These are phyloP conservation scores for Pseudomonodictys pantanalensis DNA, from an alignment of 495 filamentous ascomycete genomes.

Conservation along the genomic window DNA sequence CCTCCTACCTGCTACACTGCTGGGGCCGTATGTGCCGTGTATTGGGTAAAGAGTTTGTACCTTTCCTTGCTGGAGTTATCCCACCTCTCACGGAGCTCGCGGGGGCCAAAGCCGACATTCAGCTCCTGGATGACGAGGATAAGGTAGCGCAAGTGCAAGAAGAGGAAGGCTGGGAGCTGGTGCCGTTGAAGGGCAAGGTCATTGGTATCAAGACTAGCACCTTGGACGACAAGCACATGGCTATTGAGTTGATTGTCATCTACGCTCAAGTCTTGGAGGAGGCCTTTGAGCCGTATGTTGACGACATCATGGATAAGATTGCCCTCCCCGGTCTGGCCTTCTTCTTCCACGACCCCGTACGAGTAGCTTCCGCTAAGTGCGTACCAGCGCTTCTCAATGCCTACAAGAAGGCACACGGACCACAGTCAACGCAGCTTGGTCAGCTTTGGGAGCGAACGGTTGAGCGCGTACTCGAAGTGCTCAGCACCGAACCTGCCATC, in stretches of 20 bases:
- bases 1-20: conserved; percentile 95
- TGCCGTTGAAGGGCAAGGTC: conserved; percentile 92
- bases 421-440: conserved; percentile 66
- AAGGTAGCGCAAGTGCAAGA: conserved; percentile 88
- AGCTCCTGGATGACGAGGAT: conserved; percentile 92
- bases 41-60: conserved; percentile 82
- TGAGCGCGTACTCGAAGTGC: conserved; percentile 86
- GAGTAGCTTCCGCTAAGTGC: conserved; percentile 90
- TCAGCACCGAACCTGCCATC: conserved; percentile 91
- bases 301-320: conserved; percentile 94
- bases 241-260: conserved; percentile 93
- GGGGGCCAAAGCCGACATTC: conserved; percentile 94
- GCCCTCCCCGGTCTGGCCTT: conserved; percentile 90
- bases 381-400: conserved; percentile 93
- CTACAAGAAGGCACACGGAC: conserved; percentile 85
- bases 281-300: conserved; percentile 86
- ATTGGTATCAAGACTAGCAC: conserved; percentile 97
- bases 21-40: conserved; percentile 99
- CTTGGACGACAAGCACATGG: conserved; percentile 98
- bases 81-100: conserved; percentile 88
- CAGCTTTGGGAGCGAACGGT: conserved; percentile 83
- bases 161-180: conserved; percentile 97
- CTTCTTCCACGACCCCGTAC: conserved; percentile 99
- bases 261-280: conserved; percentile 93
- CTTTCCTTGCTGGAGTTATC: conserved; percentile 89